Evolutionary conservation across 768 basidiomycete genomes (phyloP).

Genomic region (Tulasnella sp.): DNA sequence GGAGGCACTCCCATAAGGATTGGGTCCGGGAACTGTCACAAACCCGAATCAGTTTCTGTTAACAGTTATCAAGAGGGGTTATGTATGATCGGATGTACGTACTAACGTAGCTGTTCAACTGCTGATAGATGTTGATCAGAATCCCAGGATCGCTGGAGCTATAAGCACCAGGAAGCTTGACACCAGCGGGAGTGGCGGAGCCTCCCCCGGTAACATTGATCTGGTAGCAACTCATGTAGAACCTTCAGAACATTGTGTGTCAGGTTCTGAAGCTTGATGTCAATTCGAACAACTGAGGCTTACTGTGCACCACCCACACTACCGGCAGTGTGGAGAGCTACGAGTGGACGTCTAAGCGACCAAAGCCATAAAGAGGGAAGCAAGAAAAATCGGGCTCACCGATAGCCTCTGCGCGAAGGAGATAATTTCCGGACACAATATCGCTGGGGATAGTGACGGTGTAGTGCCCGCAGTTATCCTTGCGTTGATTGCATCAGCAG

Average conservation of each 20-base stretch:
- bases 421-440: slow-evolving; percentile 37
- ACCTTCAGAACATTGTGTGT: background rate
- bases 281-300: background rate
- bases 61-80: no score
- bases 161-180: slow-evolving; percentile 42
- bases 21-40: slow-evolving; percentile 39
- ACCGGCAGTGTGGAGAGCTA: slow-evolving; percentile 43
- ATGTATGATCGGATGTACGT: no score
- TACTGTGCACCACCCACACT: slow-evolving; percentile 34
- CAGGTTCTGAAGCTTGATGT: background rate
- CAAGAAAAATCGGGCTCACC: no score
- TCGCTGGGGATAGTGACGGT: slow-evolving; percentile 38
- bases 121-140: slow-evolving; percentile 36
- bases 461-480: slow-evolving; percentile 24
- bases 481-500: background rate
- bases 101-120: slow-evolving; percentile 34
- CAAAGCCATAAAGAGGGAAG: no score
- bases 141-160: slow-evolving; percentile 34
- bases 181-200: slow-evolving; percentile 34
- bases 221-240: slow-evolving; percentile 42
- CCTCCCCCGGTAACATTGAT: slow-evolving; percentile 39
- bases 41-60: no score
- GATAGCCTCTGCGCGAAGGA: slow-evolving; percentile 42
- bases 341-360: no score
- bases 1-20: slow-evolving; percentile 17